These are phyloP conservation scores for Brassica rapa DNA, from an alignment of 345 rosid genomes.

Conservation along the genomic window DNA sequence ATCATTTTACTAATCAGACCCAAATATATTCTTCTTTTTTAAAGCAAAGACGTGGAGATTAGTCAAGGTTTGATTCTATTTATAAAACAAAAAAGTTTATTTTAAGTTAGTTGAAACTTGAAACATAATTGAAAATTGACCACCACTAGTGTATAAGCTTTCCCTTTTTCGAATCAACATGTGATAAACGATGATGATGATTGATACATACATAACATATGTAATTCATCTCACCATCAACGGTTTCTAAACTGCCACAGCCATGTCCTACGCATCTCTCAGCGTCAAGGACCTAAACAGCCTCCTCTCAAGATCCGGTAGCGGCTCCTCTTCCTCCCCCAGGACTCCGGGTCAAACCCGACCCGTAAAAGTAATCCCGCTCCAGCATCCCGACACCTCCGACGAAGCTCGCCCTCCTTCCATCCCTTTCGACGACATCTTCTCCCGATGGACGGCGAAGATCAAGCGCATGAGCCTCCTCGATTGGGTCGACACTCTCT, in stretches of 20 bases:
- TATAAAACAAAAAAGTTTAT: background rate
- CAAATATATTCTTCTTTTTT: background rate
- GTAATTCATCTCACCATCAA: background rate
- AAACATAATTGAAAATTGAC: conserved; percentile 4
- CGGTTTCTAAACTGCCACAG: conserved; percentile 11
- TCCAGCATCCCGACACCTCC: conserved; percentile 68
- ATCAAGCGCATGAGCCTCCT: conserved; percentile 53
- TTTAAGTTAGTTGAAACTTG: background rate
- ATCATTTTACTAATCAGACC: background rate
- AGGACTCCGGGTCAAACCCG: conserved; percentile 44
- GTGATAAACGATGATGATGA: background rate
- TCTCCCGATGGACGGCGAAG: conserved; percentile 50
- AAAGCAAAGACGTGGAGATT: background rate
- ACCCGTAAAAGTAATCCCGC: conserved; percentile 73
- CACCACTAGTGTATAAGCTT: background rate
- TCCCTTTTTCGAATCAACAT: background rate
- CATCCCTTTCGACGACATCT: conserved; percentile 35
- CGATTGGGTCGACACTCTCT: conserved; percentile 60
- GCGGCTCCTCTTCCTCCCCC: conserved; percentile 41
- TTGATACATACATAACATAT: background rate
- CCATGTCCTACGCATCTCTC: conserved; percentile 43
- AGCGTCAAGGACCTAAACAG: conserved; percentile 44
- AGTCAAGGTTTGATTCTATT: background rate
- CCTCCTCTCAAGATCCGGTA: conserved; percentile 31
- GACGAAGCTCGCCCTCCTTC: conserved; percentile 36